Conservation (phyloP, 768 basidiomycete species). For the Tricholoma flavovirens region DNA sequence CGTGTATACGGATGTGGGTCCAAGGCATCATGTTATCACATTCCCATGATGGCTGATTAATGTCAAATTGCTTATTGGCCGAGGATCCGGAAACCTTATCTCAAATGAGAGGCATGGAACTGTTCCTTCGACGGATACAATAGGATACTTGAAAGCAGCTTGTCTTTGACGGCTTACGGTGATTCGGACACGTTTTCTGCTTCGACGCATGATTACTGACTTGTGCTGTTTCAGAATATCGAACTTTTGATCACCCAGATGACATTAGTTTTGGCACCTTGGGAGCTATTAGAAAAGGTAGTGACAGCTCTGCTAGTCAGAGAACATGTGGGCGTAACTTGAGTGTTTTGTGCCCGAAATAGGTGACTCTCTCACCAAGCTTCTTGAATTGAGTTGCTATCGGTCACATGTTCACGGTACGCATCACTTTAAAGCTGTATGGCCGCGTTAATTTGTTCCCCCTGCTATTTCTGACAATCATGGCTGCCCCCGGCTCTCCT, state of each 20-base stretch:
- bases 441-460: neutral
- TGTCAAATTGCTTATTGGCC: neutral
- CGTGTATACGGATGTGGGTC: slow-evolving; percentile 66
- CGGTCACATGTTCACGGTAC: too few species aligned
- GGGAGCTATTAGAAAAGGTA: neutral
- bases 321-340: neutral
- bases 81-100: neutral
- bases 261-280: neutral
- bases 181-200: neutral
- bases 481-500: neutral
- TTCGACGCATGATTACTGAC: neutral
- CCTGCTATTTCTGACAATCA: neutral
- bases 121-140: neutral
- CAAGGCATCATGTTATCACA: slow-evolving; percentile 51
- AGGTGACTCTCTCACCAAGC: neutral
- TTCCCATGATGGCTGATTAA: too few species aligned
- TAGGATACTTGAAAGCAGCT: neutral
- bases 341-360: neutral
- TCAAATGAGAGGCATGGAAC: neutral
- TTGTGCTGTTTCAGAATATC: neutral
- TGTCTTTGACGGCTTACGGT: too few species aligned
- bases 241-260: too few species aligned
- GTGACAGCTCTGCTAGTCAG: neutral
- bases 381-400: too few species aligned
- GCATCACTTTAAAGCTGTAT: neutral